Conservation (phyloP, 2,329 filamentous ascomycete species). For the Rhynchosporium agropyri region DNA sequence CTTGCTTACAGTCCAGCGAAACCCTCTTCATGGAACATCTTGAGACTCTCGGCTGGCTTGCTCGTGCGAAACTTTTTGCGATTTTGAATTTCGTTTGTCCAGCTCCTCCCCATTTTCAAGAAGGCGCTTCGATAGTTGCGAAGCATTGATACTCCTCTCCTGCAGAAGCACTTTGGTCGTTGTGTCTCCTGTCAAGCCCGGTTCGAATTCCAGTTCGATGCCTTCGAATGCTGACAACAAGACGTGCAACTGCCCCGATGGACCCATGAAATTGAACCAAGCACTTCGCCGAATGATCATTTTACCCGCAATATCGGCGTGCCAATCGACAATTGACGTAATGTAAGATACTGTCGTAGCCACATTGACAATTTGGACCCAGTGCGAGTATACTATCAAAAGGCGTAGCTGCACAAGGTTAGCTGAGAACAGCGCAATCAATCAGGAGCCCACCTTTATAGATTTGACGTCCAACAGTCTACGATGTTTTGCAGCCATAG, state of each 20-base stretch:
- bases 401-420: background rate
- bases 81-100: background rate
- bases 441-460: background rate
- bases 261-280: background rate
- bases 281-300: background rate
- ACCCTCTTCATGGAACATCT: background rate
- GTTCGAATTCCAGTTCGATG: background rate
- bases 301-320: background rate
- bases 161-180: background rate
- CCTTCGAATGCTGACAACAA: background rate
- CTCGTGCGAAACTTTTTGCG: background rate
- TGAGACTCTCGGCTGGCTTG: background rate
- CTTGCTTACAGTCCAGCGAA: background rate
- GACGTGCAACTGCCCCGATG: background rate
- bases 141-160: background rate
- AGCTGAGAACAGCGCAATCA: background rate
- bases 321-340: background rate
- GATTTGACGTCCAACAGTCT: background rate
- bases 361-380: background rate
- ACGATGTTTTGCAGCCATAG: background rate
- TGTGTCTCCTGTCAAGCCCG: background rate
- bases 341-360: background rate
- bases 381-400: conserved; percentile 1
- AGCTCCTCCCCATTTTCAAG: background rate
- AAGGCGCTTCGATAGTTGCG: background rate